phyloP scores from a whole-genome alignment of 2,329 filamentous ascomycete species.

The Phialocephala sp. region DNA sequence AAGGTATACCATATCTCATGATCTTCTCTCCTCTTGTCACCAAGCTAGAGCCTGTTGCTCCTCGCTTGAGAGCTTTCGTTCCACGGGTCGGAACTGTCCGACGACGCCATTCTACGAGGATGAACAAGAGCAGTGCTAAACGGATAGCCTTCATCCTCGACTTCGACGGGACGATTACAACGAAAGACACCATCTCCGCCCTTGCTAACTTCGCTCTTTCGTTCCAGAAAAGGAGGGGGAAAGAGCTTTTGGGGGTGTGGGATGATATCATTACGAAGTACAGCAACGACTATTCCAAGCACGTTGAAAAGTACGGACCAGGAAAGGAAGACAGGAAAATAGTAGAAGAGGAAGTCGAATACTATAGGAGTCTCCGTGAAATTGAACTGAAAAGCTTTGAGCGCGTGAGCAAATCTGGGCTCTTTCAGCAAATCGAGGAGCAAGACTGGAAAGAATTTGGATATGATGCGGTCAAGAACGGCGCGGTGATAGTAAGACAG shows the following conservation, averaged over 20 bases:
- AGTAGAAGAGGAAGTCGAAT: slow-evolving; percentile 32
- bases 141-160: slow-evolving; percentile 36
- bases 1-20: not conserved
- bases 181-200: slow-evolving; percentile 37
- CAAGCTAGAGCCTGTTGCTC: not conserved
- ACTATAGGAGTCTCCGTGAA: slow-evolving; percentile 27
- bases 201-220: slow-evolving; percentile 30
- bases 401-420: slow-evolving; percentile 33
- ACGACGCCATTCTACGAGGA: not conserved
- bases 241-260: slow-evolving; percentile 21
- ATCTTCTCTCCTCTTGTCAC: not conserved
- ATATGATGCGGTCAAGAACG: slow-evolving; percentile 23
- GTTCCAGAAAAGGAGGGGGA: slow-evolving; percentile 20
- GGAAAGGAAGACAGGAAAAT: slow-evolving; percentile 26
- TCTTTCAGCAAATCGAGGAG: slow-evolving; percentile 35
- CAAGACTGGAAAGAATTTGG: slow-evolving; percentile 30
- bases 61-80: not conserved
- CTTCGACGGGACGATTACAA: slow-evolving; percentile 44
- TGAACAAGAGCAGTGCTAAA: not conserved
- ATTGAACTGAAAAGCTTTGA: slow-evolving; percentile 39
- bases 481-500: slow-evolving; percentile 28
- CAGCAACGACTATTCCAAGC: slow-evolving; percentile 26
- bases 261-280: slow-evolving; percentile 30
- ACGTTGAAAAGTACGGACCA: slow-evolving; percentile 30
- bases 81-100: not conserved